Evolutionary conservation across 306 rosid genomes (phyloP).

Genomic region (Ammopiptanthus mongolicus): DNA sequence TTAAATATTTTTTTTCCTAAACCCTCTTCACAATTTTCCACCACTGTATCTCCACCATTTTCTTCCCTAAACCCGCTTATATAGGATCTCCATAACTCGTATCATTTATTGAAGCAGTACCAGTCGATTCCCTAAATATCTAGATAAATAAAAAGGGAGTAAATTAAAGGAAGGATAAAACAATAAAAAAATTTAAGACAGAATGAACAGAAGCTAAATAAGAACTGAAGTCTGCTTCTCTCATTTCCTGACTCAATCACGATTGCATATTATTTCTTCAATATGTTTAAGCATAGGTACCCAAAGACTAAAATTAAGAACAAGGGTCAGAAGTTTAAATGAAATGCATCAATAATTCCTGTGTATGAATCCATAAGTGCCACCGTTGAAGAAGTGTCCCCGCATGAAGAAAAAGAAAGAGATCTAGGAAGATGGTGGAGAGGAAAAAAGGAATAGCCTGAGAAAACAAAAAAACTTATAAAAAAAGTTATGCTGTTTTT

Average conservation of each 20-base stretch:
- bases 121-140: constrained; percentile 77
- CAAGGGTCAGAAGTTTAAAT: not conserved
- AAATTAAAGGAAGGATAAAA: not conserved
- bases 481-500: no score
- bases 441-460: no score
- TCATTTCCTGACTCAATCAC: not conserved
- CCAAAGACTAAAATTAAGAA: not conserved
- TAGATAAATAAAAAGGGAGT: constrained; percentile 21
- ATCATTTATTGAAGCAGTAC: constrained; percentile 68
- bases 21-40: no score
- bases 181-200: not conserved
- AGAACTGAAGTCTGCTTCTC: not conserved
- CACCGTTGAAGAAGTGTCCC: no score
- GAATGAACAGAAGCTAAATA: not conserved
- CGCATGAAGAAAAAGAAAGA: no score
- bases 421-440: no score
- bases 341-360: not conserved
- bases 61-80: no score
- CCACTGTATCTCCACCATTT: no score
- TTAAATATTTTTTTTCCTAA: no score
- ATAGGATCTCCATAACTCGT: constrained; percentile 82
- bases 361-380: no score
- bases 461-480: no score
- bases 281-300: not conserved
- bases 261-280: not conserved